A percentile compares a stretch with the other conserved stretches of the same genome.
phyloP scores from a whole-genome alignment of 345 rosid species.

The Murraya koenigii region DNA sequence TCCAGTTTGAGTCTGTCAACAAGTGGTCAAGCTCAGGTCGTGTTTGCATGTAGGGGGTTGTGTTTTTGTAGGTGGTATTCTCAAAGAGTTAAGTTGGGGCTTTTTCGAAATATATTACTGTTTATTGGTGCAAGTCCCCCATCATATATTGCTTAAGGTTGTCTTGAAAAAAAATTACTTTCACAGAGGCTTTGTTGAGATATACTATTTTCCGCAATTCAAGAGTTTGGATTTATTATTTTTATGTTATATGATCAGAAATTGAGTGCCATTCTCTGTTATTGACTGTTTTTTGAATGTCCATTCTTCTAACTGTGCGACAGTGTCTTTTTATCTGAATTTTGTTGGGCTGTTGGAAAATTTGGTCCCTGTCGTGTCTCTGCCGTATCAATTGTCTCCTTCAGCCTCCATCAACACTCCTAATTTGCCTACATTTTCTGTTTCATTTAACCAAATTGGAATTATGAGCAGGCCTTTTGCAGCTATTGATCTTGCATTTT shows the following conservation, averaged over 20 bases:
- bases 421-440: no score
- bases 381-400: no score
- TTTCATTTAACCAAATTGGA: no score
- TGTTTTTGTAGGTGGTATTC: slow-evolving; percentile 23
- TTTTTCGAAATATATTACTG: slow-evolving; percentile 1
- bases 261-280: neutral
- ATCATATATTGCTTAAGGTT: slow-evolving; percentile 5
- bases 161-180: neutral
- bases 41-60: slow-evolving; percentile 35
- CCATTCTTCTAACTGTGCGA: no score
- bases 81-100: slow-evolving; percentile 13
- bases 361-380: no score
- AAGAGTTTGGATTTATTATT: slow-evolving; percentile 10
- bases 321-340: no score
- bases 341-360: no score
- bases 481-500: no score
- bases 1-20: slow-evolving; percentile 32
- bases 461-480: no score
- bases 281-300: neutral
- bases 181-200: slow-evolving; percentile 4
- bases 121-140: slow-evolving; percentile 14
- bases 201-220: neutral
- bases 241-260: neutral
- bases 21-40: slow-evolving; percentile 27
- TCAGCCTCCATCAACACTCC: no score